Evolutionary conservation across 257 asterid genomes (phyloP), one percentile per base, ranked within the genome.

Genomic region (Cynanchum wilfordii): DNA sequence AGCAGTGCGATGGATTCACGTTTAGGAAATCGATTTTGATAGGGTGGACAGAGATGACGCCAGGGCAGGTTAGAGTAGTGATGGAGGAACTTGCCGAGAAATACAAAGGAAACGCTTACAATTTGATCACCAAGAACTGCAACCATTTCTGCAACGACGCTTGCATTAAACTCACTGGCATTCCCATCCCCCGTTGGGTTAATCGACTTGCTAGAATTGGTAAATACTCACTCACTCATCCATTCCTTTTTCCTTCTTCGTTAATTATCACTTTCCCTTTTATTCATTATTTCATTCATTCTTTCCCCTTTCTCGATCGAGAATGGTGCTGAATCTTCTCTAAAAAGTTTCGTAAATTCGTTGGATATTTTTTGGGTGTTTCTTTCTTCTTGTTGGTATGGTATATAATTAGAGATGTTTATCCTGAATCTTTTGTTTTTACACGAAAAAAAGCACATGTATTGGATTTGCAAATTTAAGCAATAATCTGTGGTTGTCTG

Each of bases 141-240:
- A 84, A 84, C 75, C 84, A 82, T 80, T 84, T 84, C 71, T 84
- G 88, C 73, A 82, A 82, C 29, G 88, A 82, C 76, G 86, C 85
- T 70, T 84, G 82, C 47, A 19, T 84, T 29, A 79, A 73, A 58
- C 85, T 84, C 56, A 33, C 86, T 15, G 85, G 75, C 2, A 77
- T 71, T 45, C 76, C 80, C 2, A 84, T 84, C 44, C 88, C 88
- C 24, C 75, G 88, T 27, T 84, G 88, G 88, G 80, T 84, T 19
- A 84, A 84, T 57, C 86, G 88, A 38, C 86, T 84, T 24, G 88
- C 88, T 33, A 74, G 81, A 40, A 80, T 84, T n/a, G 84, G 88
- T 82, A 75, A 45, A 27, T 20, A 42, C 47, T 42, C 47, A 36
- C 5, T 4, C 25, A 17, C 16, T 12, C 33, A 11, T n/a, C 8